Base-by-base conservation (phyloP, 495 filamentous ascomycete species). In the Xylaria flabelliformis region DNA sequence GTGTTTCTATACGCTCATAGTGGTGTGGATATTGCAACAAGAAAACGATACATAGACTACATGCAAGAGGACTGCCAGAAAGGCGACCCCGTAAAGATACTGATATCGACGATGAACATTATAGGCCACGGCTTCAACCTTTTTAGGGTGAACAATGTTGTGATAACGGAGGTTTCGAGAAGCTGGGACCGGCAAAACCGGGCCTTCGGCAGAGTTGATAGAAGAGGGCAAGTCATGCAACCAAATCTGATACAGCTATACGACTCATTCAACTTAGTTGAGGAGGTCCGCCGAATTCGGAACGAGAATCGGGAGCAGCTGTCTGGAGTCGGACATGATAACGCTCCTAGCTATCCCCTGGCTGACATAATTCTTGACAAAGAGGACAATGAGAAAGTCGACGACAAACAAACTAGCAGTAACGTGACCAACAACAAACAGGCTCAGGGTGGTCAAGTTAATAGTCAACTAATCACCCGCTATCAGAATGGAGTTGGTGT, bases 1-100 rank as follows among this genome's bases (percentile, higher is more conserved):
- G 59, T 26, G 3, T 41, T 63, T 12, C 3, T 63, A 39, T 63
- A 63, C 59, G 39, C 21, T 41, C 39, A 63, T 63, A 63, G 59
- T 4, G 59, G 59, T 3, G 59, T 41, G 7, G 21, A 26, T 7
- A 12, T 44, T 5, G 15, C 1, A n/a, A 39, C 3, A 63, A 21
- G 39, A 8, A 63, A 24, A 10, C 42, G 10, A 39, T 41, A 41
- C 17, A 9, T 41, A 12, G 17, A 63, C 36, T 63, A 63, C n/a
- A 63, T 63, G 26, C 59, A 41, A 12, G 1, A 26, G 39, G 39
- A 63, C 29, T 63, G 59, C 21, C 5, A 21, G 10, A 0, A 12
- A 24, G 59, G 59, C n/a, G 34, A 24, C 17, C 59, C 59, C 0
- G 10, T 63, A 19, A 63, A 63, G 12, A 17, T 63, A 5, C 59